Base-by-base conservation (phyloP, 176 grass and related monocot genomes). In the Oryza glaberrima region DNA sequence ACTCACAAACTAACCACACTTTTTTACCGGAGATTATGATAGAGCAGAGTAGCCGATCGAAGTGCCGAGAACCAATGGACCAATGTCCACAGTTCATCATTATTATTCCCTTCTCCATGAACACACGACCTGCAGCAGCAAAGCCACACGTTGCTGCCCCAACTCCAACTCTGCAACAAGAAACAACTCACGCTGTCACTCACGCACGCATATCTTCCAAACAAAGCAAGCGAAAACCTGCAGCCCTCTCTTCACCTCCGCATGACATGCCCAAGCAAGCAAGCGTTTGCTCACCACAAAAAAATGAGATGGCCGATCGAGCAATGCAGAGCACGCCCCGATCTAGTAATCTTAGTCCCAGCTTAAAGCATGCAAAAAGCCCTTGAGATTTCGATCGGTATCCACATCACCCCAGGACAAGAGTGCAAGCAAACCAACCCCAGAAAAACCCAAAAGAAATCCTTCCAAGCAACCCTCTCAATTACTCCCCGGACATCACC, bases 361-460 rank as follows among this genome's bases (percentile, higher is more conserved):
- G 65, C 87, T 85, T 89, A 6, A 89, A 76, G 87, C 87, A 90
- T 85, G 52, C 77, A 60, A 28, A 72, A 82, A 46, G 32, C 17
- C 17, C 17, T 58, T 20, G 54, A 20, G 47, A 49, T 7, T 40
- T 40, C 36, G 38, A 40, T 56, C 20, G 54, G 30, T 14, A 77
- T 82, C 65, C 43, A 56, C 81, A 38, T 28, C 28, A 28, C 28
- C 20, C 79, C 14, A 86, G 73, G 79, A 86, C 14, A 86, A 67
- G 83, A 86, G 88, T 90, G 73, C 79, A 86, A 90, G 83, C 83
- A 90, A 90, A 68, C 88, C 88, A 90, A 86, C 4, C 7, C 28
- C 28, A 28, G 17, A 58, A 58, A 3, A 0, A 30, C 63, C 16
- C 2, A 17, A 78, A 82, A 28, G 52, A 47, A n/a, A 90, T 78